Evolutionary conservation across 345 rosid species (phyloP).

Genomic region (Alliaria petiolata): DNA sequence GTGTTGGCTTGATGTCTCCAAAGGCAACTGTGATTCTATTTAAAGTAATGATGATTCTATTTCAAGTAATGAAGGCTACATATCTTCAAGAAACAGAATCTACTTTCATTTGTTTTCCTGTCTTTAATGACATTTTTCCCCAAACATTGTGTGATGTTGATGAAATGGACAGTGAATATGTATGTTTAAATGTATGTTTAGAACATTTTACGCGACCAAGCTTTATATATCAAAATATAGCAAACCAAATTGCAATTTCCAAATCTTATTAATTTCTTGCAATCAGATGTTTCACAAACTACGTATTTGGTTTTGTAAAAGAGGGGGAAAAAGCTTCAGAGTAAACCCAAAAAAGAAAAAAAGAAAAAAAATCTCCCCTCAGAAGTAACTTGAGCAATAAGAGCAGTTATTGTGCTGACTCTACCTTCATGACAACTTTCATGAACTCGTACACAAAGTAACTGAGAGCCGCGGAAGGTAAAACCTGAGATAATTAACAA

Average conservation of each 20-base stretch:
- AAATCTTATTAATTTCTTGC: slow-evolving; percentile 22
- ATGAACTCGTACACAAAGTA: slow-evolving; percentile 80
- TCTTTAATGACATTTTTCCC: slow-evolving; percentile 30
- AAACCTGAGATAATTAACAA: slow-evolving; percentile 47
- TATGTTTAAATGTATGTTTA: slow-evolving; percentile 40
- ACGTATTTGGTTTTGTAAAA: background rate
- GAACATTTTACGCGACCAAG: background rate
- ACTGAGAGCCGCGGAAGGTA: slow-evolving; percentile 81
- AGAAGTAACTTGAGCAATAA: background rate
- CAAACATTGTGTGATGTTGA: slow-evolving; percentile 63
- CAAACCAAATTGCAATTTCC: slow-evolving; percentile 46
- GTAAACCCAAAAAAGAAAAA: background rate
- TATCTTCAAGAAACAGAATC: background rate
- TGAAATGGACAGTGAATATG: slow-evolving; percentile 37
- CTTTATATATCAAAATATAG: slow-evolving; percentile 27
- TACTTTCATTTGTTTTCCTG: slow-evolving; percentile 21
- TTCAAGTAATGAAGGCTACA: background rate
- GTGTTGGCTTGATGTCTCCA: slow-evolving; percentile 1
- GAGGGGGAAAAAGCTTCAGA: background rate
- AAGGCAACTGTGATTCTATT: slow-evolving; percentile 18
- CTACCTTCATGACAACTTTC: slow-evolving; percentile 79
- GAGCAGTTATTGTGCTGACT: slow-evolving; percentile 36
- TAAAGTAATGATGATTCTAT: too few species aligned
- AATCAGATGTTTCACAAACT: slow-evolving; percentile 14
- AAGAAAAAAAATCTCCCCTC: background rate